phyloP scores from a whole-genome alignment of 2,329 filamentous ascomycete genomes.

The Talaromyces sp. region DNA sequence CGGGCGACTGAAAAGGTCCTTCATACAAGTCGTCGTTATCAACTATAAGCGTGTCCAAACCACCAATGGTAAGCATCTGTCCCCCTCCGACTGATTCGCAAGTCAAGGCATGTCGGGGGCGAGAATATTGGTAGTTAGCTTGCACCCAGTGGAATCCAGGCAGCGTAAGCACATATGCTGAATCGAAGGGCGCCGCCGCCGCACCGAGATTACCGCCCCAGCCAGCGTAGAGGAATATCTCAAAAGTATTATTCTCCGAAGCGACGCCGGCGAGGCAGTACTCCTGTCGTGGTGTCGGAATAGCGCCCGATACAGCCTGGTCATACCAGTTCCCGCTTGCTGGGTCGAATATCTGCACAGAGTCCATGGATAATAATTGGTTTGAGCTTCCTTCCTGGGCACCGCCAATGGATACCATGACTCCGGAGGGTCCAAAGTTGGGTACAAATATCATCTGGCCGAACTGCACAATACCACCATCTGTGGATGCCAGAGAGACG shows the following conservation, averaged over 20 bases:
- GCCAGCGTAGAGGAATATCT: conserved; percentile 2
- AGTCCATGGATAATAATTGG: not conserved
- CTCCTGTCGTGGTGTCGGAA: not conserved
- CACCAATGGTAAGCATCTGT: not conserved
- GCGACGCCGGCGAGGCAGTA: not conserved
- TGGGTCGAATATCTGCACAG: not conserved
- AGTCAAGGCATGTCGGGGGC: not conserved
- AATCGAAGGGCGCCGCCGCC: not conserved
- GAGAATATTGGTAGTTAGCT: not conserved
- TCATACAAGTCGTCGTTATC: not conserved
- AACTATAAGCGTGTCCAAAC: not conserved
- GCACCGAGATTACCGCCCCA: not conserved
- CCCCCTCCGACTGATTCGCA: not conserved
- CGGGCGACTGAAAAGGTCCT: not conserved
- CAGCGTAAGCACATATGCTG: not conserved
- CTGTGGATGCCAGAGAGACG: not conserved
- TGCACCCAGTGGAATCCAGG: not conserved
- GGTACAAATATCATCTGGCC: not conserved
- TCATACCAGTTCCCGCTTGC: conserved; percentile 1
- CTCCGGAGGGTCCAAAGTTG: not conserved
- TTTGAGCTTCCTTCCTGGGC: not conserved
- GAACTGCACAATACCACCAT: not conserved
- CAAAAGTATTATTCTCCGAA: not conserved
- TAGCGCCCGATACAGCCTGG: not conserved
- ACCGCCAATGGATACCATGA: not conserved